A percentile compares a stretch with the other conserved stretches of the same genome.
Conservation (phyloP, 768 basidiomycete species). For the Boletus bicolor region DNA sequence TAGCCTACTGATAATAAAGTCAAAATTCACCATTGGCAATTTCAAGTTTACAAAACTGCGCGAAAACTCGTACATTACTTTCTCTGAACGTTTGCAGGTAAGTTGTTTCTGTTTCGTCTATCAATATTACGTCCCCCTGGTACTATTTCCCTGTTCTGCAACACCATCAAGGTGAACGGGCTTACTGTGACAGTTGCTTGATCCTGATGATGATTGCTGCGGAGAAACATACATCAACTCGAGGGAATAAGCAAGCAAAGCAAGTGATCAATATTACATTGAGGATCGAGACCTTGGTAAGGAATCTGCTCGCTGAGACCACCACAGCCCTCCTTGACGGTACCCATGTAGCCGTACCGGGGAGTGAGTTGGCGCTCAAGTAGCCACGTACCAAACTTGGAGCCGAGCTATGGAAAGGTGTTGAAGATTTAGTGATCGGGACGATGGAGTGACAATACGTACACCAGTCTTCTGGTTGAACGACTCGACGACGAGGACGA, state of each 20-base stretch:
- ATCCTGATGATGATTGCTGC: conserved; percentile 48
- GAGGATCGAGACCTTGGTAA: conserved; percentile 74
- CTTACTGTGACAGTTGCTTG: conserved; percentile 36
- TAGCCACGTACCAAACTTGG: conserved; percentile 83
- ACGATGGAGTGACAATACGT: conserved; percentile 14
- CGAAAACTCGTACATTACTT: neutral
- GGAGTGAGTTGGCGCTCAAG: conserved; percentile 79
- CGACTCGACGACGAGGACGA: conserved; percentile 84
- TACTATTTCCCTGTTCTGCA: neutral
- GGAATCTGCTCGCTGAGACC: conserved; percentile 86
- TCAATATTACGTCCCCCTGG: neutral
- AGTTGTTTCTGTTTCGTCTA: neutral
- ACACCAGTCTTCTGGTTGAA: conserved; percentile 88
- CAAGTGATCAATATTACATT: conserved; percentile 47
- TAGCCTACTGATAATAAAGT: too few species aligned
- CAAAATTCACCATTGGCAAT: too few species aligned
- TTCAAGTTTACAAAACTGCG: too few species aligned
- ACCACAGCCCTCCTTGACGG: conserved; percentile 69
- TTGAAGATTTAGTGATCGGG: neutral
- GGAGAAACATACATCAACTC: neutral
- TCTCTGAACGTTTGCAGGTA: neutral
- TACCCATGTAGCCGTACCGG: conserved; percentile 78
- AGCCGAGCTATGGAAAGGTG: conserved; percentile 50
- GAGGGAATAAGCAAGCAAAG: neutral
- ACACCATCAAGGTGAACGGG: neutral